These are phyloP conservation scores for Pythium dissotocum DNA, from an alignment of 352 stramenopile genomes.

Conservation along the genomic window DNA sequence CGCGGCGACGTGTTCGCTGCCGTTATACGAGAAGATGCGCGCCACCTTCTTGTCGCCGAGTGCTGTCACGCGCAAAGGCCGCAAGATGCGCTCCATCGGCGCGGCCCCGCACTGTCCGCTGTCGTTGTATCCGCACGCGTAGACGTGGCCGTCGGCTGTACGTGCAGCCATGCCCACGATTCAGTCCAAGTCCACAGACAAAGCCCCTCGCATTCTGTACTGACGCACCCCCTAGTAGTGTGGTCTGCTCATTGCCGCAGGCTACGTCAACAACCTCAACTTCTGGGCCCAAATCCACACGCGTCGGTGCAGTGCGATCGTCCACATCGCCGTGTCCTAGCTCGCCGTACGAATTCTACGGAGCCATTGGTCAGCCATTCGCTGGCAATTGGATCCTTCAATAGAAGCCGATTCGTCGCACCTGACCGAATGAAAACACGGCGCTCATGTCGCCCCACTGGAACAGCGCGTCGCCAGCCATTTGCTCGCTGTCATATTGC, in stretches of 20 bases:
- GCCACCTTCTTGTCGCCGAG: slow-evolving; percentile 63
- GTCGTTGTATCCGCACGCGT: slow-evolving; percentile 92
- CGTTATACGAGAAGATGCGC: slow-evolving; percentile 89
- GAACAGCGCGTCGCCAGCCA: neutral
- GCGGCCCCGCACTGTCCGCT: slow-evolving; percentile 92
- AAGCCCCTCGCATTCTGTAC: neutral
- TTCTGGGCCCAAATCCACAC: slow-evolving; percentile 37
- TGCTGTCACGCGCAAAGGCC: slow-evolving; percentile 43
- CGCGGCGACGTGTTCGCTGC: slow-evolving; percentile 90
- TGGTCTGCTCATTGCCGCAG: slow-evolving; percentile 91
- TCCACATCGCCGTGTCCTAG: slow-evolving; percentile 85
- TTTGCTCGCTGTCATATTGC: neutral
- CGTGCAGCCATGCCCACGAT: neutral
- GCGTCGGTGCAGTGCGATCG: slow-evolving; percentile 58
- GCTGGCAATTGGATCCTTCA: neutral
- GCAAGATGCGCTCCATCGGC: slow-evolving; percentile 72
- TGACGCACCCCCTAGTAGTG: slow-evolving; percentile 71
- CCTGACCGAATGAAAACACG: slow-evolving; percentile 28
- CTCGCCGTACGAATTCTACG: slow-evolving; percentile 92
- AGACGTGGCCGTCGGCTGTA: slow-evolving; percentile 78
- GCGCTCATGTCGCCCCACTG: slow-evolving; percentile 13
- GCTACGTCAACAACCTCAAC: slow-evolving; percentile 77
- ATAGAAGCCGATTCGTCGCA: neutral
- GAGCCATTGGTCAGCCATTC: neutral
- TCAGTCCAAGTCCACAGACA: neutral